These are phyloP conservation scores for Aristolochia fimbriata DNA, from an alignment of 164 flowering plant species.

Conservation along the genomic window DNA sequence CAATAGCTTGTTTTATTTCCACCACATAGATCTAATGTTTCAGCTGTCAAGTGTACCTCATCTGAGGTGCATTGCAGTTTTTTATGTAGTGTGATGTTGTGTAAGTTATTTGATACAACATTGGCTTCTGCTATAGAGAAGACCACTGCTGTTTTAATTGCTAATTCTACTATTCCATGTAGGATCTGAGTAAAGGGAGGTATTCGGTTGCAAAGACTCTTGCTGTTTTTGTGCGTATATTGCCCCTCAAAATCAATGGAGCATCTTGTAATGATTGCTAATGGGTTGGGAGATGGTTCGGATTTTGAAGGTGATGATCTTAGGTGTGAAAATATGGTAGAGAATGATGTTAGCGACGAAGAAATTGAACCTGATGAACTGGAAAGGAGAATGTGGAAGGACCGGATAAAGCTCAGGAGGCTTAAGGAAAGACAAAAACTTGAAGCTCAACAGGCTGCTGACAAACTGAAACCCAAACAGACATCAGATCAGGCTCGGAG, in stretches of 20 bases:
- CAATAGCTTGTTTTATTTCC: too few species aligned
- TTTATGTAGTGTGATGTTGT: too few species aligned
- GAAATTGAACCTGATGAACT: slow-evolving; percentile 34
- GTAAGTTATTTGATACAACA: too few species aligned
- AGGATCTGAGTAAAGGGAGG: background rate
- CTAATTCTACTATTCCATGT: too few species aligned
- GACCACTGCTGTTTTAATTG: too few species aligned
- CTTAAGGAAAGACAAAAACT: slow-evolving; percentile 28
- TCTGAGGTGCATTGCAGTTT: too few species aligned
- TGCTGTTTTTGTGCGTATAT: background rate
- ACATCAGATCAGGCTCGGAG: slow-evolving; percentile 22
- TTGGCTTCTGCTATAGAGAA: too few species aligned
- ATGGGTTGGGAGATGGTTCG: slow-evolving; percentile 14
- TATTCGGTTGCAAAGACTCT: background rate
- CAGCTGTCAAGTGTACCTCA: too few species aligned
- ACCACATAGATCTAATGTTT: too few species aligned
- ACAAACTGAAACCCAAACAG: slow-evolving; percentile 16
- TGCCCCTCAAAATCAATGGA: slow-evolving; percentile 6
- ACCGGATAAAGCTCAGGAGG: slow-evolving; percentile 27
- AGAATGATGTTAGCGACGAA: slow-evolving; percentile 38
- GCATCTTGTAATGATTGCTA: slow-evolving; percentile 10
- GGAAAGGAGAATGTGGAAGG: slow-evolving; percentile 41
- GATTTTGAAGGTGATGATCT: slow-evolving; percentile 26
- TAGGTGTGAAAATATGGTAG: slow-evolving; percentile 18
- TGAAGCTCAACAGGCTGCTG: slow-evolving; percentile 13